Conservation (phyloP, 768 basidiomycete species). For the Naganishia randhawae region DNA sequence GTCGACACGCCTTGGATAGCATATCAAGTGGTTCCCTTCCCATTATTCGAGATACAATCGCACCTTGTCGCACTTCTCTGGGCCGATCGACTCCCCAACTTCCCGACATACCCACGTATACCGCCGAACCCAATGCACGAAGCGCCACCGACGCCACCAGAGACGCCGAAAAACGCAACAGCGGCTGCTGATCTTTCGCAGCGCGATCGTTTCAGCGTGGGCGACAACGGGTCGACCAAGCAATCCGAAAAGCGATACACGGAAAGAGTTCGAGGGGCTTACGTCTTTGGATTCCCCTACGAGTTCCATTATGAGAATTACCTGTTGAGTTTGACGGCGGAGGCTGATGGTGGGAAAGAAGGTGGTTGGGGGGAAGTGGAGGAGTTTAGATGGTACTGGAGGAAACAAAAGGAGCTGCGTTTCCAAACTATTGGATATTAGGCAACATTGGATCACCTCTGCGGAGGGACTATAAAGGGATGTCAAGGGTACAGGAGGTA, state of each 20-base stretch:
- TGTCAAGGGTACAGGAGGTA: no score
- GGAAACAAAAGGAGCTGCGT: conserved; percentile 39
- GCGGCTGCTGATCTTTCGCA: neutral
- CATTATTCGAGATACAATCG: conserved; percentile 73
- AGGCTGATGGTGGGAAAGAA: conserved; percentile 35
- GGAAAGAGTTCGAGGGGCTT: conserved; percentile 20
- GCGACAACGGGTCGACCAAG: no score
- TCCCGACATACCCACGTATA: conserved; percentile 34
- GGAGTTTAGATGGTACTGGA: conserved; percentile 38
- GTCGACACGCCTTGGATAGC: conserved; percentile 27
- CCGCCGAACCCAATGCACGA: conserved; percentile 27
- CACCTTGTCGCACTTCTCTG: conserved; percentile 50
- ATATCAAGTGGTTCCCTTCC: conserved; percentile 64
- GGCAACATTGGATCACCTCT: no score
- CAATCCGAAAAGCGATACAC: conserved; percentile 25
- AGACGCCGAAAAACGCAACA: conserved; percentile 13
- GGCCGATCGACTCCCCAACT: conserved; percentile 40
- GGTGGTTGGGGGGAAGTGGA: conserved; percentile 42
- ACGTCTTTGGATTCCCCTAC: conserved; percentile 44
- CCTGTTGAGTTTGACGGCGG: conserved; percentile 39
- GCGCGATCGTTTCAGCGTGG: no score
- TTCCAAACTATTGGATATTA: conserved; percentile 43
- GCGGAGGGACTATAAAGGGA: no score
- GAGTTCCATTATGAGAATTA: conserved; percentile 45
- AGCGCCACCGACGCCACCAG: conserved; percentile 21